These are phyloP conservation scores for Trichothecium sympodiale DNA, from an alignment of 2,329 filamentous ascomycete species.

Conservation along the genomic window DNA sequence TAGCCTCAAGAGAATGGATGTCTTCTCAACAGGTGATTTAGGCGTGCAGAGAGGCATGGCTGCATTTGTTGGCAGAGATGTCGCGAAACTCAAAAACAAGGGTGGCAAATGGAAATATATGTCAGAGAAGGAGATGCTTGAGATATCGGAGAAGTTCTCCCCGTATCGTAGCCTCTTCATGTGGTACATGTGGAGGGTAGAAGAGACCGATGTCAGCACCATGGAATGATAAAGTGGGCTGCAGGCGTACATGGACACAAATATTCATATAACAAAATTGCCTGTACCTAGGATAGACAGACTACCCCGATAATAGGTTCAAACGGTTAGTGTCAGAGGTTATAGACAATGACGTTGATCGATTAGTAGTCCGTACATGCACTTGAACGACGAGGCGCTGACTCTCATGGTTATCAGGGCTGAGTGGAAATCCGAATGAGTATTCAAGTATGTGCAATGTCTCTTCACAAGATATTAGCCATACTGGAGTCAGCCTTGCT, in stretches of 20 bases:
- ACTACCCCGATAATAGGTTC: neutral
- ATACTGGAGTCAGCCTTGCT: no score
- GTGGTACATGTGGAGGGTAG: slow-evolving; percentile 96
- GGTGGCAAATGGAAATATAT: slow-evolving; percentile 98
- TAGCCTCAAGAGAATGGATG: slow-evolving; percentile 85
- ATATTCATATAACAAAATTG: neutral
- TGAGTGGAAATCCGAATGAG: no score
- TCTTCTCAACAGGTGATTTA: slow-evolving; percentile 84
- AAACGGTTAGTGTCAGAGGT: no score
- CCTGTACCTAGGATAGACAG: neutral
- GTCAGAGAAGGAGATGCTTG: slow-evolving; percentile 84
- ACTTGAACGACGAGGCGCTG: no score
- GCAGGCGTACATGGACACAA: neutral
- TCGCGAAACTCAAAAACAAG: slow-evolving; percentile 68
- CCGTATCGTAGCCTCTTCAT: slow-evolving; percentile 91
- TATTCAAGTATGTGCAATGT: no score
- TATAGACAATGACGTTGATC: no score
- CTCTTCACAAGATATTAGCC: no score
- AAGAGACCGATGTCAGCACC: slow-evolving; percentile 62
- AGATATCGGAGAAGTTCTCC: slow-evolving; percentile 65
- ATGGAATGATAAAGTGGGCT: slow-evolving; percentile 27
- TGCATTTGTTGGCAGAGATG: slow-evolving; percentile 69
- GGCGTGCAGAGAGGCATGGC: slow-evolving; percentile 95
- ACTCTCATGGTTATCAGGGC: no score
- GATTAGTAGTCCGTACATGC: no score